These are phyloP conservation scores for Salvia miltiorrhiza DNA, from an alignment of 257 asterid species.

Conservation along the genomic window DNA sequence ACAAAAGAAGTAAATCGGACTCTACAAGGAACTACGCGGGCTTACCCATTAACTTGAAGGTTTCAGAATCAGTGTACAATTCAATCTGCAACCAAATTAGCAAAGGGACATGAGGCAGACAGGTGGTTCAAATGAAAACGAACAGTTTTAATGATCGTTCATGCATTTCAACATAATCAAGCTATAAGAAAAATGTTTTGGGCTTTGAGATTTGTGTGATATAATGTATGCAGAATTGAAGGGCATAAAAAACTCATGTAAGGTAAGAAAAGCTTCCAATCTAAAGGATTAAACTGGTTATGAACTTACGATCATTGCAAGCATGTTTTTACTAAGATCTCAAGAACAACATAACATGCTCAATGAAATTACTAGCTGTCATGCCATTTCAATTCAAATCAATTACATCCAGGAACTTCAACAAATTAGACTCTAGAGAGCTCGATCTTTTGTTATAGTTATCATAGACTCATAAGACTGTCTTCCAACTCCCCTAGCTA, in stretches of 20 bases:
- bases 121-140: conserved; percentile 11
- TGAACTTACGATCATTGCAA: conserved; percentile 5
- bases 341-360: conserved; percentile 2
- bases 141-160: neutral
- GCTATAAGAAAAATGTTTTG: conserved; percentile 7
- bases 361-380: neutral
- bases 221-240: neutral
- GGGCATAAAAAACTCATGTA: neutral
- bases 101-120: conserved; percentile 7
- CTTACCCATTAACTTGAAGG: conserved; percentile 75
- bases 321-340: neutral
- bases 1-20: conserved; percentile 5
- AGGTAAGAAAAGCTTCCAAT: neutral
- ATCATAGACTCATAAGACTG: no score
- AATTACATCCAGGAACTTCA: neutral
- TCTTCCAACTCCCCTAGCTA: neutral
- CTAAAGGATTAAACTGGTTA: neutral
- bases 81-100: conserved; percentile 56
- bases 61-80: conserved; percentile 63
- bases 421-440: neutral
- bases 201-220: neutral
- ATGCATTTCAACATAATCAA: neutral
- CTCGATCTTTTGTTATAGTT: neutral
- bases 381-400: conserved; percentile 10
- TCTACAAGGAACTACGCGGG: neutral